phyloP scores from a whole-genome alignment of 805 yeast genomes.

The Wickerhamomyces pijperi region DNA sequence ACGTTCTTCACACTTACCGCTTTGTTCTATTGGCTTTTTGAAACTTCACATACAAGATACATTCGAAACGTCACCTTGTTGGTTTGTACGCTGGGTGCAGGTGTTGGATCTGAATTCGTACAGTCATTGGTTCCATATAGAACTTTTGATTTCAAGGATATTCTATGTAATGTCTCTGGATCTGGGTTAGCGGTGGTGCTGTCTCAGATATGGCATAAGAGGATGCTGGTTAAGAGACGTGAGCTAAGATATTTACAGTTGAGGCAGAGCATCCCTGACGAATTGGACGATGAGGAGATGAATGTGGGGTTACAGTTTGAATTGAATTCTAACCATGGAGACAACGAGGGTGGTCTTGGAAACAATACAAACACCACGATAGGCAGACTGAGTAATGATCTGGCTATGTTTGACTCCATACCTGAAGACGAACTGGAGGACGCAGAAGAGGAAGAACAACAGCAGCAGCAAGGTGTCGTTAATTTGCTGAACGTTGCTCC shows the following conservation, averaged over 20 bases:
- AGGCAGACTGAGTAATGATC: conserved; percentile 9
- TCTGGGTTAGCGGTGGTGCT: conserved; percentile 10
- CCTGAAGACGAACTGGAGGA: not conserved
- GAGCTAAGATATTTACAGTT: conserved; percentile 15
- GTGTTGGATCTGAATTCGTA: conserved; percentile 38
- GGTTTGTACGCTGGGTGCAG: conserved; percentile 34
- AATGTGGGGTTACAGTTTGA: conserved; percentile 16
- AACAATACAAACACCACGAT: conserved; percentile 15
- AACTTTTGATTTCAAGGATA: conserved; percentile 38
- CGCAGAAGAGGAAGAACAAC: not conserved
- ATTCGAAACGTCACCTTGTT: conserved; percentile 25
- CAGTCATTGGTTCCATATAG: conserved; percentile 37
- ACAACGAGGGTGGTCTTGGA: conserved; percentile 7
- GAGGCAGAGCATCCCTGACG: conserved; percentile 18
- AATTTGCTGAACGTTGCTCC: conserved; percentile 10
- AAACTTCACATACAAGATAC: conserved; percentile 21
- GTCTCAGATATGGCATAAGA: conserved; percentile 14
- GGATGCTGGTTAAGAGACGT: conserved; percentile 13
- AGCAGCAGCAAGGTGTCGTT: not conserved
- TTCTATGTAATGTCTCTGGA: conserved; percentile 25
- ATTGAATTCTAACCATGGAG: not conserved
- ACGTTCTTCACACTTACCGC: conserved; percentile 36
- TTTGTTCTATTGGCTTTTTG: conserved; percentile 37
- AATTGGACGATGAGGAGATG: conserved; percentile 9
- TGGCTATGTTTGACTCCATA: not conserved